Percentiles rank a stretch among this genome's conserved stretches.
phyloP scores from a whole-genome alignment of 2,329 filamentous ascomycete species.

The Venturia nashicola region DNA sequence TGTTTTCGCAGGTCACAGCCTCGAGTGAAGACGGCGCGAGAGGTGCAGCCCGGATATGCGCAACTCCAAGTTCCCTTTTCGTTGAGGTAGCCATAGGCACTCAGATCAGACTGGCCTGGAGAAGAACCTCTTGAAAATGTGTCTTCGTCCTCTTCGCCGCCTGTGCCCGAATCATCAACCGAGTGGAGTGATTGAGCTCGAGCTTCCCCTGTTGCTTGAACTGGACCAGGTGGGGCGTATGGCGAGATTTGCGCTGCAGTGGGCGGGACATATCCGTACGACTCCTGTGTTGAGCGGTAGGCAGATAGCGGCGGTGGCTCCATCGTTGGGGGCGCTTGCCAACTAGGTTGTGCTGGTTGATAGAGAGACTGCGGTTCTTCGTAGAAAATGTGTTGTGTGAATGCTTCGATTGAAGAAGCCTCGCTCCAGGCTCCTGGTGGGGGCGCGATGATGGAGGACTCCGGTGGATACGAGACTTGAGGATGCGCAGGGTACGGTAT shows the following conservation, averaged over 20 bases:
- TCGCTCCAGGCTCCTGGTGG: background rate
- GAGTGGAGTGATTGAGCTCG: conserved; percentile 1
- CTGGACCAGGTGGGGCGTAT: background rate
- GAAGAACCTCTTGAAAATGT: conserved; percentile 25
- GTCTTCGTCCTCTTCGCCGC: conserved; percentile 1
- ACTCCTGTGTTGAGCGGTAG: background rate
- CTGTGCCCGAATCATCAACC: background rate
- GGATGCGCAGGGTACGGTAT: background rate
- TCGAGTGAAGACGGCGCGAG: conserved; percentile 43
- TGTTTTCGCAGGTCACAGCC: conserved; percentile 52
- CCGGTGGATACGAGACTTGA: background rate
- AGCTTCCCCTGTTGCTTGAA: background rate
- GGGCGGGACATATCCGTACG: background rate
- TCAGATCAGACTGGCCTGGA: conserved; percentile 26
- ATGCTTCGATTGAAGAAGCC: background rate
- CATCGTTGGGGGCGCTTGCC: background rate
- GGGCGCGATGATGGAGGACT: background rate
- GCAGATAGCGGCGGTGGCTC: background rate
- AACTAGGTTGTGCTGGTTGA: background rate
- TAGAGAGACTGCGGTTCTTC: conserved; percentile 5
- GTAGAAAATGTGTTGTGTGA: background rate
- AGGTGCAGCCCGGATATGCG: conserved; percentile 46
- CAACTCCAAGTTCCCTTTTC: conserved; percentile 44
- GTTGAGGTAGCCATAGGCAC: conserved; percentile 30
- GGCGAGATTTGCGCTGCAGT: background rate